These are phyloP conservation scores for Fennellomyces sp. DNA, from an alignment of 371 early-diverging fungal genomes.

Conservation along the genomic window DNA sequence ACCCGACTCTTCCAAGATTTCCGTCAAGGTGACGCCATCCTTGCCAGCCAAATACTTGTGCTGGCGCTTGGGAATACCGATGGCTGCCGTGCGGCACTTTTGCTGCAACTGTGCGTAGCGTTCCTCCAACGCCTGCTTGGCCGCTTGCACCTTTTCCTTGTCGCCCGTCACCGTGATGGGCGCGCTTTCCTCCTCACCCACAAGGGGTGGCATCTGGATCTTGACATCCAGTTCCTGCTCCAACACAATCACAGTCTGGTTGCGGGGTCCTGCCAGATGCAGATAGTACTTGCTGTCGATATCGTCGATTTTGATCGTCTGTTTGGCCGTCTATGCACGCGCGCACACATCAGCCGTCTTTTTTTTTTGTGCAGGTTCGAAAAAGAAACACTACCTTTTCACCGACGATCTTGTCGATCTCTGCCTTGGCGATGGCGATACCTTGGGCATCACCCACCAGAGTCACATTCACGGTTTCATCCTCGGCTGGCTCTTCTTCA, in stretches of 20 bases:
- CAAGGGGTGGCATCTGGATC: slow-evolving; percentile 79
- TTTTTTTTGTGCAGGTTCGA: too few species aligned
- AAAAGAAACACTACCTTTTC: slow-evolving; percentile 59
- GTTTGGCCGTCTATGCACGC: slow-evolving; percentile 60
- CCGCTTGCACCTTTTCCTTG: slow-evolving; percentile 68
- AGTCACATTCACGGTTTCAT: slow-evolving; percentile 63
- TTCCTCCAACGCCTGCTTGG: slow-evolving; percentile 63
- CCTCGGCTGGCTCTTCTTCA: slow-evolving; percentile 56
- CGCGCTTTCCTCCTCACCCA: slow-evolving; percentile 53
- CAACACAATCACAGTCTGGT: slow-evolving; percentile 55
- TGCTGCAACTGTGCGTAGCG: slow-evolving; percentile 64
- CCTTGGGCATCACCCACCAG: slow-evolving; percentile 88
- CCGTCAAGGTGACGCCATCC: slow-evolving; percentile 76
- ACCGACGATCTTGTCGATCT: slow-evolving; percentile 82
- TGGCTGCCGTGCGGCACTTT: slow-evolving; percentile 61
- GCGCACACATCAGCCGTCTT: too few species aligned
- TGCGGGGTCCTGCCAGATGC: slow-evolving; percentile 81
- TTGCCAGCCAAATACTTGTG: slow-evolving; percentile 90
- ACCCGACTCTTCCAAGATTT: slow-evolving; percentile 66
- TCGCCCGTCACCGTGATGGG: slow-evolving; percentile 70
- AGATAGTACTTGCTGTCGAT: slow-evolving; percentile 74
- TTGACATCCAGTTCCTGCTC: slow-evolving; percentile 69
- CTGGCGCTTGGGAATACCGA: slow-evolving; percentile 85
- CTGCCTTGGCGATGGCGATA: slow-evolving; percentile 82
- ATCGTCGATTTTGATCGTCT: slow-evolving; percentile 55